Conservation (phyloP, 768 basidiomycete species). For the Mycena galericulata region DNA sequence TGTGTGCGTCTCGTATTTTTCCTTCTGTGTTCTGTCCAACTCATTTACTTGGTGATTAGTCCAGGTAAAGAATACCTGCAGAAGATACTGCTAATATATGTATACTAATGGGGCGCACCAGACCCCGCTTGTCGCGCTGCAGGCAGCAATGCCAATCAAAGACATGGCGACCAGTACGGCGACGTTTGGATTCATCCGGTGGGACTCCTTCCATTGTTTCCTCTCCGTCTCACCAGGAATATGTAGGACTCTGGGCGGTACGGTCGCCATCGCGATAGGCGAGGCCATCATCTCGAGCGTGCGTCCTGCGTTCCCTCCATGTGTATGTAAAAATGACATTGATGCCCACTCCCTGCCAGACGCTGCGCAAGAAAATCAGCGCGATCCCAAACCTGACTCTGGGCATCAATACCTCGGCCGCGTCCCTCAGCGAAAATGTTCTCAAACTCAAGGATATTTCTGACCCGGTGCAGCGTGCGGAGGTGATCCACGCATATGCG, state of each 20-base stretch:
- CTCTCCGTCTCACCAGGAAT: neutral
- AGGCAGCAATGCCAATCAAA: slow-evolving; percentile 88
- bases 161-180: slow-evolving; percentile 89
- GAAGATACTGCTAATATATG: neutral
- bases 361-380: slow-evolving; percentile 51
- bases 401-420: slow-evolving; percentile 54
- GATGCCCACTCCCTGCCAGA: too few relatives aligned
- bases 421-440: slow-evolving; percentile 61
- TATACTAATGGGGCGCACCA: slow-evolving; percentile 41
- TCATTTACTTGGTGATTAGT: slow-evolving; percentile 16
- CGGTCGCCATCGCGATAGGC: slow-evolving; percentile 79
- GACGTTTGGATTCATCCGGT: slow-evolving; percentile 79
- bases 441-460: slow-evolving; percentile 57
- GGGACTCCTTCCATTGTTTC: slow-evolving; percentile 21
- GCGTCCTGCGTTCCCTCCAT: slow-evolving; percentile 35
- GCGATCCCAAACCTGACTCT: slow-evolving; percentile 50
- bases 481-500: slow-evolving; percentile 72
- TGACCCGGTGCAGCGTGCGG: slow-evolving; percentile 62
- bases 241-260: slow-evolving; percentile 76
- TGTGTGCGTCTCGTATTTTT: slow-evolving; percentile 48
- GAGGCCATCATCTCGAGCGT: slow-evolving; percentile 78
- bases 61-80: slow-evolving; percentile 14
- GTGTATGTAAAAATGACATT: too few relatives aligned
- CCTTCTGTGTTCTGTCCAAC: slow-evolving; percentile 61
- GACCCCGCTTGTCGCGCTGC: slow-evolving; percentile 78